These are phyloP conservation scores for Fusarium aywerte DNA, from an alignment of 2,329 filamentous ascomycete genomes.

Conservation along the genomic window DNA sequence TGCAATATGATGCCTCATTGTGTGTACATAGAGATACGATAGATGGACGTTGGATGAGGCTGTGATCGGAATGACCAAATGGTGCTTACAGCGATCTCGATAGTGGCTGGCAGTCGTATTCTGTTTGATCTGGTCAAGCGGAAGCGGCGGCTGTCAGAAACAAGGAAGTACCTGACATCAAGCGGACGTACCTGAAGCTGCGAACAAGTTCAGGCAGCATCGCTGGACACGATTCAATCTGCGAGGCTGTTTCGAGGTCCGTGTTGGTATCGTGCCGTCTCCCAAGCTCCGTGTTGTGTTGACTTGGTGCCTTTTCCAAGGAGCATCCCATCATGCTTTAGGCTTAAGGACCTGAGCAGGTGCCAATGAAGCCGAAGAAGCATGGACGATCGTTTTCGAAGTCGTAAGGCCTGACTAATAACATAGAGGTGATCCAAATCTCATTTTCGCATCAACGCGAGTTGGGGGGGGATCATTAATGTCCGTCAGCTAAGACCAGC, in stretches of 20 bases:
- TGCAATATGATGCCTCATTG: constrained; percentile 6
- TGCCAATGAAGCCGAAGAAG: not conserved
- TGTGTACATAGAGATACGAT: not conserved
- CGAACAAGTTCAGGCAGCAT: constrained; percentile 4
- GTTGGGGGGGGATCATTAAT: not conserved
- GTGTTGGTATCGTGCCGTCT: constrained; percentile 5
- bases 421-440: not conserved
- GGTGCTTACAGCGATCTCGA: constrained; percentile 13
- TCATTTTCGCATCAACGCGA: constrained; percentile 9
- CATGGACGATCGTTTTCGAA: not conserved
- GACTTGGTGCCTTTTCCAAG: constrained; percentile 1
- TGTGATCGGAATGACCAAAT: not conserved
- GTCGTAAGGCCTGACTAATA: not conserved
- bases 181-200: constrained; percentile 4
- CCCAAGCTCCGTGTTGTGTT: not conserved
- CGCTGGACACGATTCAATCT: not conserved
- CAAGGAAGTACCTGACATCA: constrained; percentile 12
- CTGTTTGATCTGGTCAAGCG: constrained; percentile 9
- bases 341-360: not conserved
- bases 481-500: constrained; percentile 4
- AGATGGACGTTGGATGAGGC: not conserved
- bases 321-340: constrained; percentile 7
- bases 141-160: constrained; percentile 2
- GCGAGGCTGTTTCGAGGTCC: constrained; percentile 23
- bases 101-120: constrained; percentile 14